These are phyloP conservation scores for Saccharomyces eubayanus DNA, from an alignment of 805 yeast genomes.

Conservation along the genomic window DNA sequence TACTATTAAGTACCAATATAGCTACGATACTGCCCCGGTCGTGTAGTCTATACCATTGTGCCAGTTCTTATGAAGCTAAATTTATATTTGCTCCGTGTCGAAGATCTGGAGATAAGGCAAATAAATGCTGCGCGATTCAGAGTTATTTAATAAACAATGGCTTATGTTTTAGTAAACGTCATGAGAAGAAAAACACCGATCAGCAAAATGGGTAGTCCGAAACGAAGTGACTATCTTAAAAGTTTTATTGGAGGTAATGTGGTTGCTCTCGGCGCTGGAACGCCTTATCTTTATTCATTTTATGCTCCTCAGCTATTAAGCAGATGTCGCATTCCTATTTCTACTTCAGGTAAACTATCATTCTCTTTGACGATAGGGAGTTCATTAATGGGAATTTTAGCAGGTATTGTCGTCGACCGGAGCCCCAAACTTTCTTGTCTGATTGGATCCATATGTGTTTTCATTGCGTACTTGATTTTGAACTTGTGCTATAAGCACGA, in stretches of 20 bases:
- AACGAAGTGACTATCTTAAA: slow-evolving; percentile 13
- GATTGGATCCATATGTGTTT: slow-evolving; percentile 48
- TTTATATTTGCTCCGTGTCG: neutral
- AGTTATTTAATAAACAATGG: neutral
- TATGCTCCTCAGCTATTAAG: slow-evolving; percentile 64
- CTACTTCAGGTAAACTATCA: slow-evolving; percentile 57
- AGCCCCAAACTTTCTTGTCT: slow-evolving; percentile 44
- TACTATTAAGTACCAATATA: neutral
- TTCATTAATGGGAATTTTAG: slow-evolving; percentile 61
- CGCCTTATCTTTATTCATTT: slow-evolving; percentile 67
- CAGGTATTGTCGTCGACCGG: slow-evolving; percentile 58
- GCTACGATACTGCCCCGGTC: neutral
- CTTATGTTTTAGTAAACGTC: neutral
- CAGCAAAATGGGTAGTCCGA: neutral
- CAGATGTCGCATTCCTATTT: slow-evolving; percentile 47
- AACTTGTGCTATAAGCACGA: slow-evolving; percentile 39
- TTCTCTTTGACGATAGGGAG: slow-evolving; percentile 56
- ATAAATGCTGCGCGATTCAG: neutral
- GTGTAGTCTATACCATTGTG: neutral
- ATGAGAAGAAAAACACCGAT: neutral
- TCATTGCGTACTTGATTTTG: slow-evolving; percentile 46
- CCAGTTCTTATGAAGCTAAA: neutral
- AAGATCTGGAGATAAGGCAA: neutral
- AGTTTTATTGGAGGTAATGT: slow-evolving; percentile 31
- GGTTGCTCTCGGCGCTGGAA: slow-evolving; percentile 62